Conservation (phyloP, 768 basidiomycete genomes). For the Lentinula guzmanii region DNA sequence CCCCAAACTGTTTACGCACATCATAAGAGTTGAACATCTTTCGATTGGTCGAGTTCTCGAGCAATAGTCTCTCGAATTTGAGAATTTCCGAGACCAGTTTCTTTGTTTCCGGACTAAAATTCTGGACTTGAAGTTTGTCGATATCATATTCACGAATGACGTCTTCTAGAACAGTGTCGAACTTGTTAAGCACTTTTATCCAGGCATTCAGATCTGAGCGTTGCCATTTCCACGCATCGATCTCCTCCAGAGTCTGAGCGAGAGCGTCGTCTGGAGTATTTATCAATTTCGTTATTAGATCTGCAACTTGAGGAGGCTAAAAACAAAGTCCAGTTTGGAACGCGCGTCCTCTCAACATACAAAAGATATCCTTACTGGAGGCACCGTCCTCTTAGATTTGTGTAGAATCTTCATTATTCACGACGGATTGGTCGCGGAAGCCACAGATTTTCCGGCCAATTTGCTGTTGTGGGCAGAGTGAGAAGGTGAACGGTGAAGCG, state of each 20-base stretch:
- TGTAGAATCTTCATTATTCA: slow-evolving; percentile 84
- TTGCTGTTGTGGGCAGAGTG: not conserved
- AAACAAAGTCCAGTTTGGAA: slow-evolving; percentile 13
- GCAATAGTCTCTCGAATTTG: slow-evolving; percentile 78
- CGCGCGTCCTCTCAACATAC: slow-evolving; percentile 10
- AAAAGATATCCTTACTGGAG: slow-evolving; percentile 52
- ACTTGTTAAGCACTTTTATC: slow-evolving; percentile 93
- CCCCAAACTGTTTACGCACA: slow-evolving; percentile 46
- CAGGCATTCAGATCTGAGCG: slow-evolving; percentile 96
- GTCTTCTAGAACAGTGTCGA: slow-evolving; percentile 83
- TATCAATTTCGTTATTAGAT: slow-evolving; percentile 68
- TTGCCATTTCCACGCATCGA: slow-evolving; percentile 89
- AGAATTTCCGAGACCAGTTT: slow-evolving; percentile 75
- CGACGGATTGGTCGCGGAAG: slow-evolving; percentile 21
- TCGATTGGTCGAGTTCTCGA: slow-evolving; percentile 97
- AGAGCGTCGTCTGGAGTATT: slow-evolving; percentile 69
- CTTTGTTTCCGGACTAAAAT: slow-evolving; percentile 74
- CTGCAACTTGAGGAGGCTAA: slow-evolving; percentile 75
- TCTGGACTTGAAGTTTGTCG: slow-evolving; percentile 74
- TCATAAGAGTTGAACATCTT: slow-evolving; percentile 97
- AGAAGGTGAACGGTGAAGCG: not conserved
- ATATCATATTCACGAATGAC: slow-evolving; percentile 82
- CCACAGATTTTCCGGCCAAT: not conserved
- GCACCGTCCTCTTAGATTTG: slow-evolving; percentile 75
- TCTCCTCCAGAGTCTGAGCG: slow-evolving; percentile 54